Evolutionary conservation across 192 early-diverging fungal species (phyloP).

Genomic region (Pilaira anomala): DNA sequence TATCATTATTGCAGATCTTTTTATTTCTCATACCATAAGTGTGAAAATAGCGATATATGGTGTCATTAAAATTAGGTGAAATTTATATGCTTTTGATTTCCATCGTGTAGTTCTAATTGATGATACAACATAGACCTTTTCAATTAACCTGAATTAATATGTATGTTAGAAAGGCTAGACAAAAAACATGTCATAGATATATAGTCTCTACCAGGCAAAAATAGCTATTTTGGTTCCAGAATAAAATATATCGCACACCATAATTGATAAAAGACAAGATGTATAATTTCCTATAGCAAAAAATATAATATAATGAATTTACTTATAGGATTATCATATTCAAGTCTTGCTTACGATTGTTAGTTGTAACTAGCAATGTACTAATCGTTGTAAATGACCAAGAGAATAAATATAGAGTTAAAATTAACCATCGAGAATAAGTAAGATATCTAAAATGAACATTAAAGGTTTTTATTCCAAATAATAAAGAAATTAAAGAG

Average conservation of each 20-base stretch:
- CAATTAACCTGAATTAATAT: slow-evolving; percentile 16
- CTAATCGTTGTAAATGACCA: slow-evolving; percentile 44
- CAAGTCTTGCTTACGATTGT: slow-evolving; percentile 44
- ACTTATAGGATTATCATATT: background rate
- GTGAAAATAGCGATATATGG: slow-evolving; percentile 37
- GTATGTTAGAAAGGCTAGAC: too few relatives aligned
- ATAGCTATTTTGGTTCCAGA: slow-evolving; percentile 42
- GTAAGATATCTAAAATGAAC: slow-evolving; percentile 30
- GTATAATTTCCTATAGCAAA: slow-evolving; percentile 21
- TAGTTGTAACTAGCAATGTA: slow-evolving; percentile 41
- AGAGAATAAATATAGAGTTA: slow-evolving; percentile 41
- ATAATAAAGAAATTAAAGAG: slow-evolving; percentile 20
- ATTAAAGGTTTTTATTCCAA: slow-evolving; percentile 32
- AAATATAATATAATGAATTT: background rate
- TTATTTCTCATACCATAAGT: slow-evolving; percentile 32
- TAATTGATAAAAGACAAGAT: slow-evolving; percentile 40
- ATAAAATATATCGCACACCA: slow-evolving; percentile 48
- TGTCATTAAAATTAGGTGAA: slow-evolving; percentile 26
- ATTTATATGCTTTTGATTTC: slow-evolving; percentile 26
- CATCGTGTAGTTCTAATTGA: slow-evolving; percentile 8
- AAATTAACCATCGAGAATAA: slow-evolving; percentile 38
- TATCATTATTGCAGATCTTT: background rate
- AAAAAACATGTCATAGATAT: too few relatives aligned
- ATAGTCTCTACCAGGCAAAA: slow-evolving; percentile 44
- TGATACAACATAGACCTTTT: slow-evolving; percentile 20